Percentiles rank a stretch among this genome's conserved stretches.
Conservation (phyloP, 1,284 basidiomycete genomes). For the Melampsora abietis-canadensis region DNA sequence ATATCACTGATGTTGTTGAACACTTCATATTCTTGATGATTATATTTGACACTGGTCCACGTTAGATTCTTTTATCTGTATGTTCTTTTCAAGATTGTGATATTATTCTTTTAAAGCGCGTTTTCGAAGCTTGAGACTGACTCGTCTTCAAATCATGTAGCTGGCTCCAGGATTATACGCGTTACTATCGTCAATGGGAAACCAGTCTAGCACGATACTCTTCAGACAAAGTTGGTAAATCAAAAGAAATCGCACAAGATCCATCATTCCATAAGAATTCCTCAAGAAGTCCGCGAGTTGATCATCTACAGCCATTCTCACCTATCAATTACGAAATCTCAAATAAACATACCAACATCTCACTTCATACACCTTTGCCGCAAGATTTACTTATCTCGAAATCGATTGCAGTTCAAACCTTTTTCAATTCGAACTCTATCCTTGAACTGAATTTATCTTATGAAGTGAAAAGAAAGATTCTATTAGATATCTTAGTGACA, state of each 20-base stretch:
- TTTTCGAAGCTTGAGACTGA: no score
- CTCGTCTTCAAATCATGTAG: no score
- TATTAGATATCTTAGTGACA: neutral
- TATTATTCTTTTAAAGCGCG: no score
- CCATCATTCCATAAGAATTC: no score
- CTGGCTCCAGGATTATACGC: slow-evolving; percentile 27
- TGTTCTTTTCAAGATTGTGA: neutral
- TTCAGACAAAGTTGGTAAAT: no score
- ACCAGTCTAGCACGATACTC: neutral
- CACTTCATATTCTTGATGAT: neutral
- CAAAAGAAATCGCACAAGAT: no score
- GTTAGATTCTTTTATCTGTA: slow-evolving; percentile 21
- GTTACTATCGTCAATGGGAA: slow-evolving; percentile 27
- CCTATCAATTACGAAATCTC: no score
- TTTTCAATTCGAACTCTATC: neutral
- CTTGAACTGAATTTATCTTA: slow-evolving; percentile 27
- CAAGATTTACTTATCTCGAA: slow-evolving; percentile 17
- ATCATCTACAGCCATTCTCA: no score
- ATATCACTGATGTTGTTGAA: no score
- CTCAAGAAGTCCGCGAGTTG: no score
- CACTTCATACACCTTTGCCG: neutral
- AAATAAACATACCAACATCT: no score
- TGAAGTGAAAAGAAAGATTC: slow-evolving; percentile 26
- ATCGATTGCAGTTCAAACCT: neutral
- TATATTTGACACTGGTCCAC: neutral